Evolutionary conservation across 345 rosid genomes (phyloP).

Genomic region (Geranium rotundifolium): DNA sequence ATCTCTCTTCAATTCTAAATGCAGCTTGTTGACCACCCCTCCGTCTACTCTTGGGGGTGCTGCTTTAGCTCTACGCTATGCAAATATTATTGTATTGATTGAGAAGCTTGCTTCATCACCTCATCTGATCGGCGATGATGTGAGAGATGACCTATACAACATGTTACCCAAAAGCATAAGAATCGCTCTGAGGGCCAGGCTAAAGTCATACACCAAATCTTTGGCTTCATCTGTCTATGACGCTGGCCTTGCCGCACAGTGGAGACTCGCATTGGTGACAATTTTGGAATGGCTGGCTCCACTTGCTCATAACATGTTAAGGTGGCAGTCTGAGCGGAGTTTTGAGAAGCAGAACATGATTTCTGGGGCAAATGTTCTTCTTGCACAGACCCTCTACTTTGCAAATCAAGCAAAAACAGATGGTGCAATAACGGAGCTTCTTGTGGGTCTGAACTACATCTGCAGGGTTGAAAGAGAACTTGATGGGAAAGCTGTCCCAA

Average conservation of each 20-base stretch:
- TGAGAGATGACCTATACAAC: conserved; percentile 40
- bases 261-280: conserved; percentile 27
- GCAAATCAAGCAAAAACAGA: conserved; percentile 54
- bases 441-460: conserved; percentile 46
- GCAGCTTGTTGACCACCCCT: conserved; percentile 25
- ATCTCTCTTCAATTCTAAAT: conserved; percentile 23
- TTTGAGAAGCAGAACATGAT: conserved; percentile 41
- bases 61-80: conserved; percentile 53
- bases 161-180: conserved; percentile 40
- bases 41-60: conserved; percentile 44
- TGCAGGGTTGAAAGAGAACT: conserved; percentile 22
- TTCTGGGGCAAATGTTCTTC: conserved; percentile 33
- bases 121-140: conserved; percentile 30
- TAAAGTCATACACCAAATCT: conserved; percentile 25
- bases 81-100: conserved; percentile 38
- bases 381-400: conserved; percentile 51
- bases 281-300: conserved; percentile 55
- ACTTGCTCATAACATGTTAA: conserved; percentile 42
- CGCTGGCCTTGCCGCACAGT: conserved; percentile 32
- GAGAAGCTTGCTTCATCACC: conserved; percentile 43
- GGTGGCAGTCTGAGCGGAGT: conserved; percentile 49
- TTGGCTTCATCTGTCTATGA: conserved; percentile 24
- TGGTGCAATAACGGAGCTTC: conserved; percentile 48
- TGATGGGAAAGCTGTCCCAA: conserved; percentile 8
- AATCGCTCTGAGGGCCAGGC: conserved; percentile 28